Evolutionary conservation across 139 green algal species (phyloP).

Genomic region (Zygnema cylindricum): DNA sequence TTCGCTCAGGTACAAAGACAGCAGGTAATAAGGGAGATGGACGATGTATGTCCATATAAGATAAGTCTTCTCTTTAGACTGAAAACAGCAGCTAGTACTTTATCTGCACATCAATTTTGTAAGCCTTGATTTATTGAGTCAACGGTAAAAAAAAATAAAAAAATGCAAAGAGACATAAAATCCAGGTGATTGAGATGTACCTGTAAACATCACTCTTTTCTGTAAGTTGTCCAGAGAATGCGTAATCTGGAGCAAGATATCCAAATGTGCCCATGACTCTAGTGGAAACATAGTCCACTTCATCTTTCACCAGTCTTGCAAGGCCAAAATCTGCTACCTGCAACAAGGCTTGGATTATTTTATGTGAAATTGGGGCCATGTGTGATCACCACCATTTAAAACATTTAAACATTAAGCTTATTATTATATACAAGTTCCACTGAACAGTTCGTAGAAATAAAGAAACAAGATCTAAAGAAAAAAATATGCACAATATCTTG

Average conservation of each 20-base stretch:
- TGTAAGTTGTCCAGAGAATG: slow-evolving; percentile 48
- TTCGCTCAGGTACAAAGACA: too few relatives aligned
- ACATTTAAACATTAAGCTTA: too few relatives aligned
- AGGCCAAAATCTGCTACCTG: slow-evolving; percentile 60
- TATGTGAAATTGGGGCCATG: too few relatives aligned
- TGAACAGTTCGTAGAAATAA: too few relatives aligned
- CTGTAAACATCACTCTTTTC: slow-evolving; percentile 55
- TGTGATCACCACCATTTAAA: too few relatives aligned
- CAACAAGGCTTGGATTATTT: background rate
- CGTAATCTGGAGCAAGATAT: slow-evolving; percentile 50
- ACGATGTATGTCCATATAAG: too few relatives aligned
- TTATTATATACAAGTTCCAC: too few relatives aligned
- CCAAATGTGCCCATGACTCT: slow-evolving; percentile 62
- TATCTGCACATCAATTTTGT: background rate
- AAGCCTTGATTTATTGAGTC: background rate
- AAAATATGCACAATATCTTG: too few relatives aligned
- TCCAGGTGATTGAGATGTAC: too few relatives aligned
- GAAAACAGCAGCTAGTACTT: background rate
- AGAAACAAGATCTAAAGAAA: too few relatives aligned
- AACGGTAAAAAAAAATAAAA: slow-evolving; percentile 5
- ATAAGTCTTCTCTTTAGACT: slow-evolving; percentile 12
- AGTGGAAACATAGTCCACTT: slow-evolving; percentile 40
- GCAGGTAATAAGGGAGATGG: too few relatives aligned
- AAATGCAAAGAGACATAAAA: background rate
- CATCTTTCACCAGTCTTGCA: slow-evolving; percentile 40